A percentile compares a stretch with the other conserved stretches of the same genome.
phyloP scores from a whole-genome alignment of 2,329 filamentous ascomycete genomes.

The Fusarium duplospermum region DNA sequence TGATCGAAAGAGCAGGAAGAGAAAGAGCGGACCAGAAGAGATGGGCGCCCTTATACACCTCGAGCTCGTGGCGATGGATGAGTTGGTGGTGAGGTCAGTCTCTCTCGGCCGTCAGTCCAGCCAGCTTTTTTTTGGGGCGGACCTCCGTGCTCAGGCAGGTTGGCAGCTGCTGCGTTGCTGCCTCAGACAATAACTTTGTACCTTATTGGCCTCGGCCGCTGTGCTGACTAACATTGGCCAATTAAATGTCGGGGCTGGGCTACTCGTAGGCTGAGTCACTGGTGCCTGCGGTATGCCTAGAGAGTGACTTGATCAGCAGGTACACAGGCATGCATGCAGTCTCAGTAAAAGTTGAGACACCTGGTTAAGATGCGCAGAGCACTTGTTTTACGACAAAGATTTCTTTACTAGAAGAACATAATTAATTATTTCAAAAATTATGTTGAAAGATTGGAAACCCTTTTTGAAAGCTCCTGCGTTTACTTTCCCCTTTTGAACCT shows the following conservation, averaged over 20 bases:
- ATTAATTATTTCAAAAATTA: neutral
- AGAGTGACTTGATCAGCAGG: conserved; percentile 41
- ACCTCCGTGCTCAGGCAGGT: conserved; percentile 30
- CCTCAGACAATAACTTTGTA: conserved; percentile 50
- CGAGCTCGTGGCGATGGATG: conserved; percentile 40
- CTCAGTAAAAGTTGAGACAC: neutral
- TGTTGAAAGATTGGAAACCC: neutral
- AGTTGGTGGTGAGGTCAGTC: conserved; percentile 44
- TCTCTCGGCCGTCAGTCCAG: conserved; percentile 36
- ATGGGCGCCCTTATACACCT: conserved; percentile 47
- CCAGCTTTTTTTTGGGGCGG: conserved; percentile 49
- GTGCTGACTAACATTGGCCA: conserved; percentile 46
- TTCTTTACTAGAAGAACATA: neutral
- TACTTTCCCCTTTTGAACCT: neutral
- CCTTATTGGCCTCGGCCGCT: conserved; percentile 44
- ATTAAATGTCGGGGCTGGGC: conserved; percentile 35
- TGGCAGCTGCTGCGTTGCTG: conserved; percentile 46
- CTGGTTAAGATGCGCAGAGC: neutral
- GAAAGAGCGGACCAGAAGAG: conserved; percentile 36
- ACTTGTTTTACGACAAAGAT: neutral
- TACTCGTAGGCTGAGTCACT: conserved; percentile 44
- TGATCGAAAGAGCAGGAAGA: conserved; percentile 17
- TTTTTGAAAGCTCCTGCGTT: neutral
- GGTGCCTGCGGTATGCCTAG: conserved; percentile 45
- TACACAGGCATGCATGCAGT: conserved; percentile 20